These are phyloP conservation scores for Fistulina hepatica DNA, from an alignment of 1,284 basidiomycete species.

Conservation along the genomic window DNA sequence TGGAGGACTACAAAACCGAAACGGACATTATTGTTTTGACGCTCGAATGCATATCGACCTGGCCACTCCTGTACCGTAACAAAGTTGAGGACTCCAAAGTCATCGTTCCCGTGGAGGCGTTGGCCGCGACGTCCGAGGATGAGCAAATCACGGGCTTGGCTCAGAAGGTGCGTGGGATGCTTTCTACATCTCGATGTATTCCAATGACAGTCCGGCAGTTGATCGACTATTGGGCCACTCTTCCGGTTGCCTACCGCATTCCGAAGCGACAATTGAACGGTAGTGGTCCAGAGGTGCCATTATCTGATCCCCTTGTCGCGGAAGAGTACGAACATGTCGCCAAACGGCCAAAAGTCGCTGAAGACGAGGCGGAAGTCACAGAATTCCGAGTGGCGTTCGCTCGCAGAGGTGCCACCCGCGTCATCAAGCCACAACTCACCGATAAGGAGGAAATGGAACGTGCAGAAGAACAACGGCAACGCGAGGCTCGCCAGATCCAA, in stretches of 20 bases:
- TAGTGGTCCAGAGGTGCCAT: too few species aligned
- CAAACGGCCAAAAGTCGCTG: too few species aligned
- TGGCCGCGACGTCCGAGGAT: conserved; percentile 45
- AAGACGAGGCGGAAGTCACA: too few species aligned
- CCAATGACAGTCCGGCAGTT: conserved; percentile 32
- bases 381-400: too few species aligned
- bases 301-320: too few species aligned
- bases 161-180: conserved; percentile 36
- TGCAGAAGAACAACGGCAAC: too few species aligned
- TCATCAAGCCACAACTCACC: too few species aligned
- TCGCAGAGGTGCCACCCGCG: too few species aligned
- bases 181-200: neutral
- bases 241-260: conserved; percentile 78
- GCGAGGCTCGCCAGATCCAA: too few species aligned
- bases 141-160: conserved; percentile 45
- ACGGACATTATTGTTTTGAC: conserved; percentile 59
- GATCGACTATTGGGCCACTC: conserved; percentile 61
- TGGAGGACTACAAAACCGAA: conserved; percentile 74
- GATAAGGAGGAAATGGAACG: too few species aligned
- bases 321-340: too few species aligned
- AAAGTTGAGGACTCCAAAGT: conserved; percentile 89
- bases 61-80: conserved; percentile 84
- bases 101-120: conserved; percentile 50
- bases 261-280: too few species aligned
- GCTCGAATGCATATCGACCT: conserved; percentile 63